Conservation (phyloP, 805 yeast species). For the Saccharomyces jurei region DNA sequence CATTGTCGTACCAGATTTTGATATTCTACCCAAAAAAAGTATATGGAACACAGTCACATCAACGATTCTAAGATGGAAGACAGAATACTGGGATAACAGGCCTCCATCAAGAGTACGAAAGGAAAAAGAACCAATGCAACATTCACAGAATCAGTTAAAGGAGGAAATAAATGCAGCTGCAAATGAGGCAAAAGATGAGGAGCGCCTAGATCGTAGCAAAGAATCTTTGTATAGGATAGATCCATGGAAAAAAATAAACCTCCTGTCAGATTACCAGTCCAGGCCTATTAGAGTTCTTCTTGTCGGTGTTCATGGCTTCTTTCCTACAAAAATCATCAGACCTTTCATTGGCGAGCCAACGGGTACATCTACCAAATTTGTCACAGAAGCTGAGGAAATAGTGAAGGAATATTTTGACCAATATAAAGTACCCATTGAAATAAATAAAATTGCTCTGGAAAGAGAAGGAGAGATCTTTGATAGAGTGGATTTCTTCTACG, state of each 20-base stretch:
- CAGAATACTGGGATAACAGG: background rate
- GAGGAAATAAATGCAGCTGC: background rate
- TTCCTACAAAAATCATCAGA: constrained; percentile 79
- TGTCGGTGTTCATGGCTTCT: constrained; percentile 93
- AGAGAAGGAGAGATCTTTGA: constrained; percentile 87
- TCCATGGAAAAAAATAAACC: constrained; percentile 13
- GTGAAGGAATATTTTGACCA: constrained; percentile 57
- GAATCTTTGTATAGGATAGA: constrained; percentile 11
- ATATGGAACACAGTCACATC: constrained; percentile 20
- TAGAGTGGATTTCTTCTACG: constrained; percentile 73
- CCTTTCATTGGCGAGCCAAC: constrained; percentile 92
- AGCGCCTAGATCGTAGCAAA: background rate
- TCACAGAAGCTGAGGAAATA: constrained; percentile 80
- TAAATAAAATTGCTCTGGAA: constrained; percentile 90
- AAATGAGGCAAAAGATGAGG: constrained; percentile 7
- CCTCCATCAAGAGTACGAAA: background rate
- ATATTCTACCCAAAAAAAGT: constrained; percentile 21
- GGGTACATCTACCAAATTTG: constrained; percentile 87
- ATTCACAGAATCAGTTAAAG: background rate
- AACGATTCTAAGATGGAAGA: constrained; percentile 4
- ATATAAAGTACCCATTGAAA: constrained; percentile 36
- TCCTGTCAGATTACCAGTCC: constrained; percentile 14
- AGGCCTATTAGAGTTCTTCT: constrained; percentile 57
- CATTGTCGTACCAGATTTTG: constrained; percentile 27
- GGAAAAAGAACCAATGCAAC: background rate